These are phyloP conservation scores for Acanthamoeba rhysodes DNA, from an alignment of 208 protist species.

Conservation along the genomic window DNA sequence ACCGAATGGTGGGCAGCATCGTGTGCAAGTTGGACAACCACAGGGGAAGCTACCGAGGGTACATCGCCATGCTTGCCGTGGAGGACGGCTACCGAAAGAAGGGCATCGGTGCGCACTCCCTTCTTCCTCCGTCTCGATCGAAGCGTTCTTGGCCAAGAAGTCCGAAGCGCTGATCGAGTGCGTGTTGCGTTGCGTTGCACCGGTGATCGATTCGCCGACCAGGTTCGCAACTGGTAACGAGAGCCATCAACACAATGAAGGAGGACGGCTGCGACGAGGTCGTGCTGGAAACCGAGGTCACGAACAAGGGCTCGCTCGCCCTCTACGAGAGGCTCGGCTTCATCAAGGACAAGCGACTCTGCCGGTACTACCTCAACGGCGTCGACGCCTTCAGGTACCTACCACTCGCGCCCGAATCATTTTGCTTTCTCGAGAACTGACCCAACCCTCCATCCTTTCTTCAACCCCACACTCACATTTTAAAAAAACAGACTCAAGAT, in stretches of 20 bases:
- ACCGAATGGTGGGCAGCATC: slow-evolving; percentile 93
- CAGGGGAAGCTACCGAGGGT: slow-evolving; percentile 91
- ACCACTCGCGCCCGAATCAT: neutral
- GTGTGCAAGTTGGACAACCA: slow-evolving; percentile 91
- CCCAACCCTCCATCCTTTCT: neutral
- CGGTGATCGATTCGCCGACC: neutral
- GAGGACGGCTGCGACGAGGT: slow-evolving; percentile 93
- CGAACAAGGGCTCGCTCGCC: slow-evolving; percentile 94
- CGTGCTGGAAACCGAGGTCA: slow-evolving; percentile 96
- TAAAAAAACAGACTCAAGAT: slow-evolving; percentile 20
- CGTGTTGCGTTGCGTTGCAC: too few species aligned
- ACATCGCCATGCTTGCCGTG: slow-evolving; percentile 99
- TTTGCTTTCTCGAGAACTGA: neutral
- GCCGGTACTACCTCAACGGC: slow-evolving; percentile 94
- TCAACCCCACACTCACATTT: neutral
- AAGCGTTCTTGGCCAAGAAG: neutral
- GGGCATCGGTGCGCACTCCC: slow-evolving; percentile 91
- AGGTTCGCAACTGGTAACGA: slow-evolving; percentile 92
- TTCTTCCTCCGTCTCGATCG: neutral
- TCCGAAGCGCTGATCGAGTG: neutral
- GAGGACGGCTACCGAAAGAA: slow-evolving; percentile 93
- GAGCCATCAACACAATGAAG: slow-evolving; percentile 95
- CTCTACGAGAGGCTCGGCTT: slow-evolving; percentile 98
- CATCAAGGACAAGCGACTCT: slow-evolving; percentile 91
- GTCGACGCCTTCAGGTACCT: slow-evolving; percentile 93